Base-by-base conservation (phyloP, 2,329 filamentous ascomycete species). In the Verticillium zaregamsianum region DNA sequence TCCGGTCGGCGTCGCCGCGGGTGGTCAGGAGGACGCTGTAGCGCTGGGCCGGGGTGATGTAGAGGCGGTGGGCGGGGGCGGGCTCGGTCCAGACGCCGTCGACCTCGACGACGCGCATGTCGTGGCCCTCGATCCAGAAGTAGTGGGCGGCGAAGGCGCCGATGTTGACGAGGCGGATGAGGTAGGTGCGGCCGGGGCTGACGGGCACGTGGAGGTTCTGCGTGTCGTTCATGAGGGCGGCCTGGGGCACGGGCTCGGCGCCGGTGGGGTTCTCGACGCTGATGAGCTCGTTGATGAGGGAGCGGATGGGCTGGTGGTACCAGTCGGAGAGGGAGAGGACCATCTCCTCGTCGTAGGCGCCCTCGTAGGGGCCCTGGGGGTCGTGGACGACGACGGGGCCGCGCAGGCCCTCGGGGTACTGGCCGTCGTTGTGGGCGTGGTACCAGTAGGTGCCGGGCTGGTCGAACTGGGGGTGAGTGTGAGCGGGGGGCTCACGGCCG, bases 391-490 rank as follows among this genome's bases (percentile, higher is more conserved):
- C 82, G 35, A 88, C 71, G 1, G 84, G 76, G 3, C 80, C 84
- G 39, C 85, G 80, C 33, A 86, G 76, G 5, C 85, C 85, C 70
- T 88, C 85, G 2, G 84, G 83, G 64, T 86, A 87, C 66, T 84
- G 82, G 12, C 75, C 79, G 65, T 76, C 73, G 49, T 66, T 64
- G 62, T 66, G 65, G 5, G 81, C 83, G 69, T 86, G 84, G 64
- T 86, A 86, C 84, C 84, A 87, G 69, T 83, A 86, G 12, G 82
- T 83, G 55, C 64, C 64, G 8, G 60, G 49, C 45, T 66, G 64
- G 28, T 66, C 59, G 39, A 66, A 63, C 64, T 66, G 40, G n/a
- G 11, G n/a, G n/a, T 14, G n/a, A 3, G 12, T 32, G 12, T 40
- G 2, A 11, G 54, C 6, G 52, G 59, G 59, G 59, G 61, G 28